Conservation (phyloP, 192 early-diverging fungal genomes). For the Allomyces macrogynus region DNA sequence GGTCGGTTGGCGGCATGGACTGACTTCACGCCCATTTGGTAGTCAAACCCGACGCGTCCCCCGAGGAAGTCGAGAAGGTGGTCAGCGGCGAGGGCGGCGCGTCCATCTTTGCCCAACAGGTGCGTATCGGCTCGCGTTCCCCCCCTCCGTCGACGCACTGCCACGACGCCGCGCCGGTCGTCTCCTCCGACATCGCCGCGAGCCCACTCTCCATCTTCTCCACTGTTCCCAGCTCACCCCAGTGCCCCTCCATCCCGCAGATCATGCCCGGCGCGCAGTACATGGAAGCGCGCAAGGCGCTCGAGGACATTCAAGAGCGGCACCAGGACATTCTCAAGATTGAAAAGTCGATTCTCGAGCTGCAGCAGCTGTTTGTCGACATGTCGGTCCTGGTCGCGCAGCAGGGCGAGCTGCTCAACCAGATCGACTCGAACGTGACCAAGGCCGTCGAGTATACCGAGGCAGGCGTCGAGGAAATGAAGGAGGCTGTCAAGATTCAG, state of each 20-base stretch:
- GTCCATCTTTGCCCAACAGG: constrained; percentile 65
- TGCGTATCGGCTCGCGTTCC: constrained; percentile 6
- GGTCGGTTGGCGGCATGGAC: background rate
- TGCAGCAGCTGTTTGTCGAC: constrained; percentile 73
- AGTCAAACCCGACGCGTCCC: constrained; percentile 65
- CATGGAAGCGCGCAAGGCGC: constrained; percentile 45
- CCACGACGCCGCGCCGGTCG: constrained; percentile 1
- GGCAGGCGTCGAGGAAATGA: background rate
- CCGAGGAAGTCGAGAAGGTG: constrained; percentile 51
- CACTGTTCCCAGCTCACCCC: too few species aligned
- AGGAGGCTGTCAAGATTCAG: background rate
- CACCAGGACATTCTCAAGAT: constrained; percentile 75
- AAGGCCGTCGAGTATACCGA: constrained; percentile 1
- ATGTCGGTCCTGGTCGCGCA: constrained; percentile 63
- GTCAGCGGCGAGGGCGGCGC: constrained; percentile 49
- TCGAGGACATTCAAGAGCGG: constrained; percentile 62
- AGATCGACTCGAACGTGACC: constrained; percentile 27
- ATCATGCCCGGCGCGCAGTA: constrained; percentile 49
- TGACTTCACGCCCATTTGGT: background rate
- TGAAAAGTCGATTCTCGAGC: constrained; percentile 67
- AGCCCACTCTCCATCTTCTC: background rate
- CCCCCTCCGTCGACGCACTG: background rate
- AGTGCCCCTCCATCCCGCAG: too few species aligned
- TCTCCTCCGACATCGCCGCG: background rate
- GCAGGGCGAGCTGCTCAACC: constrained; percentile 49